phyloP scores from a whole-genome alignment of 2,329 filamentous ascomycete genomes.

The Coniochaeta ligniaria region DNA sequence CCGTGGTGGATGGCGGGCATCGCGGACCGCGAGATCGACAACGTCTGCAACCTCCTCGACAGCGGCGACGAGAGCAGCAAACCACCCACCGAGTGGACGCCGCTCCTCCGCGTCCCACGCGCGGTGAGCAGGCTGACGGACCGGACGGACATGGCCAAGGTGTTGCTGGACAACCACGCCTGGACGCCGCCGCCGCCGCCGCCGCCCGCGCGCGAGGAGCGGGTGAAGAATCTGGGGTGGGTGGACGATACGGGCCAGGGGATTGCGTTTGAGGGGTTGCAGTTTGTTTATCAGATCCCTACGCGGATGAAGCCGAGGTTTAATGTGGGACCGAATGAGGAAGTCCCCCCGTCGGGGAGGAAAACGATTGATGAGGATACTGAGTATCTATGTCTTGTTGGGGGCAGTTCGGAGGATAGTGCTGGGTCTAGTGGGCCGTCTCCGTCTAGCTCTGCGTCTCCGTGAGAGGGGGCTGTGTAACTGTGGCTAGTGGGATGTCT shows the following conservation, averaged over 20 bases:
- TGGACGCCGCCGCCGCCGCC: constrained; percentile 26
- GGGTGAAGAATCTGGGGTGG: constrained; percentile 4
- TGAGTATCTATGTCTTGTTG: not conserved
- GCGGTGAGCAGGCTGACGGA: constrained; percentile 26
- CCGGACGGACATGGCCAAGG: constrained; percentile 26
- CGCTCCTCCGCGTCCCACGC: constrained; percentile 32
- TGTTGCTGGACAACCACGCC: constrained; percentile 35
- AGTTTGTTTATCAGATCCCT: not conserved
- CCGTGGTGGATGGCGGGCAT: constrained; percentile 47
- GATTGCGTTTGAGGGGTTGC: not conserved
- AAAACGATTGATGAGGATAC: constrained; percentile 6
- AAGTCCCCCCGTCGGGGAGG: not conserved
- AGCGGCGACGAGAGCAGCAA: not conserved
- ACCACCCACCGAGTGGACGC: constrained; percentile 27
- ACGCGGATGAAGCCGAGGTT: not conserved
- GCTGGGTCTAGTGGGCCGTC: not conserved
- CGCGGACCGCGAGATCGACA: constrained; percentile 34
- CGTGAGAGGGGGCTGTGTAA: not conserved
- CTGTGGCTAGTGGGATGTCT: not conserved
- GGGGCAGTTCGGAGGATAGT: not conserved
- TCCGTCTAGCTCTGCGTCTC: not conserved
- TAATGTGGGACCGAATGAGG: not conserved
- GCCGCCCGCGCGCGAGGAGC: constrained; percentile 15
- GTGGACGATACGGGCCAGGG: constrained; percentile 1
- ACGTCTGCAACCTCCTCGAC: constrained; percentile 33